Evolutionary conservation across 768 basidiomycete species (phyloP).

Genomic region (Leucocoprinus birnbaumii): DNA sequence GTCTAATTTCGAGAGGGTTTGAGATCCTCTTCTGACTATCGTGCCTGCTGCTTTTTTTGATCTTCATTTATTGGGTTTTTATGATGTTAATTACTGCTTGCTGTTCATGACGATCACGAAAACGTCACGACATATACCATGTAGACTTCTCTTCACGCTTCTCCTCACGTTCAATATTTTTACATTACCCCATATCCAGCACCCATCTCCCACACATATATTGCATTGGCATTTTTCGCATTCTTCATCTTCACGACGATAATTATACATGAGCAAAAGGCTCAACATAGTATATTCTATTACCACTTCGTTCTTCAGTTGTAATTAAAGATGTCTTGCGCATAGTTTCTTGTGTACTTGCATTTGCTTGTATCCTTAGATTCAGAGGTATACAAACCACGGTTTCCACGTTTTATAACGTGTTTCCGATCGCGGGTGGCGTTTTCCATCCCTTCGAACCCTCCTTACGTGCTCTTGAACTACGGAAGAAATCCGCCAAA

Average conservation of each 20-base stretch:
- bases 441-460: too few relatives aligned
- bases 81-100: not conserved
- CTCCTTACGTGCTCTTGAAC: too few relatives aligned
- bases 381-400: not conserved
- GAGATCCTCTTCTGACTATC: not conserved
- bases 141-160: not conserved
- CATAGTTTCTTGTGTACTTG: not conserved
- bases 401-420: too few relatives aligned
- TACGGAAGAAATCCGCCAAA: too few relatives aligned
- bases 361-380: too few relatives aligned
- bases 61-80: not conserved
- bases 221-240: not conserved
- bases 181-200: too few relatives aligned
- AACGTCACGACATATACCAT: not conserved
- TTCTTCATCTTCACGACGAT: not conserved
- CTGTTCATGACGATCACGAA: not conserved
- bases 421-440: too few relatives aligned
- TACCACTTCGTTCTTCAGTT: constrained; percentile 11
- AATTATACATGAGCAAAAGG: not conserved
- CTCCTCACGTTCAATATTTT: not conserved
- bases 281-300: constrained; percentile 14
- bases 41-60: not conserved
- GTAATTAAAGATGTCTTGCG: not conserved
- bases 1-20: constrained; percentile 2
- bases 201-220: not conserved